Evolutionary conservation across 2,329 filamentous ascomycete genomes (phyloP), one percentile per base, ranked within the genome.

Genomic region (Chrysoporthe deuterocubensis): DNA sequence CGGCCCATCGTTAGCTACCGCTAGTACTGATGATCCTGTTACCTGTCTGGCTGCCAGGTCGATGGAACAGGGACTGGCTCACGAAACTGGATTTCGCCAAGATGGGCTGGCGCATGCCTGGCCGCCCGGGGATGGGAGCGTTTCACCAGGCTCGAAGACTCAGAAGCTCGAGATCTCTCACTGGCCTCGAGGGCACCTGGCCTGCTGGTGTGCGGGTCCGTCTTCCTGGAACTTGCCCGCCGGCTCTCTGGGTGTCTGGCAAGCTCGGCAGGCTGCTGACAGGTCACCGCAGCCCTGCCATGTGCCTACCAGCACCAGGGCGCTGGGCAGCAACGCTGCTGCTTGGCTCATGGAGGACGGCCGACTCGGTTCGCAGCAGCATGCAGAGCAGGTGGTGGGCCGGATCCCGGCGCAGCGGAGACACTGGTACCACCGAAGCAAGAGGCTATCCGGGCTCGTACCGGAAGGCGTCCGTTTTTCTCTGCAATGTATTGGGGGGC

Each of bases 331-430:
- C 34, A 57, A 34, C 34, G 54, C 34, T n/a, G 54, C 54, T 40
- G 32, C 54, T 40, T 18, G 16, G 54, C 16, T 46, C 44, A 18
- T 13, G 44, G 32, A 57, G 21, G 52, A 57, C 14, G 18, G 32
- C 54, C 18, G 14, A 40, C 16, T 26, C 34, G 9, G 50, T 54
- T 32, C 50, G 50, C 50, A 54, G 50, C 13, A 32, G 32, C 34
- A 40, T 57, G 32, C 16, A 26, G 34, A 8, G 16, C 34, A 57
- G 14, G 8, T n/a, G 54, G 14, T 46, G 59, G 43, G 26, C 59
- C 43, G 32, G 16, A 37, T 61, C 18, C 43, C 59, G n/a, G 43
- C 9, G 43, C 59, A 61, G 37, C 59, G 44, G 37, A 57, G 54
- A 40, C 54, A 57, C 40, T 40, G 54, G 54, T 40, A 21, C 34